phyloP scores from a whole-genome alignment of 2,329 filamentous ascomycete species.

The Claviceps cyperi region DNA sequence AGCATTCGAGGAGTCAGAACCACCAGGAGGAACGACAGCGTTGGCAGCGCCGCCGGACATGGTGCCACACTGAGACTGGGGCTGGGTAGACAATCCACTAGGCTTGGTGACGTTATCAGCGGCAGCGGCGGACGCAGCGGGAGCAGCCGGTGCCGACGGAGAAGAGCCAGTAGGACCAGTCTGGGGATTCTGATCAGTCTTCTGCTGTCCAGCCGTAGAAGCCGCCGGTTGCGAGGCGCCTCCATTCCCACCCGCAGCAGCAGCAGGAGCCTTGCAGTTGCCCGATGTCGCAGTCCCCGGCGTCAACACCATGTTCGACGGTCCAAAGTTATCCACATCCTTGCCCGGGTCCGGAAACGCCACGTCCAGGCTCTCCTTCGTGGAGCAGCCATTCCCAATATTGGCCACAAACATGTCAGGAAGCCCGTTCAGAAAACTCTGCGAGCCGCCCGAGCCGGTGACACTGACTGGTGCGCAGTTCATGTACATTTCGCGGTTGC shows the following conservation, averaged over 20 bases:
- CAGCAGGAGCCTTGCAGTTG: slow-evolving; percentile 10
- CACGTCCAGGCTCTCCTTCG: slow-evolving; percentile 34
- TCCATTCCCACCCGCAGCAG: slow-evolving; percentile 7
- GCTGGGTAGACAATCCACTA: slow-evolving; percentile 23
- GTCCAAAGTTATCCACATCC: slow-evolving; percentile 34
- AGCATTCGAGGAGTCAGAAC: too few relatives aligned
- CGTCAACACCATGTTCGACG: slow-evolving; percentile 17
- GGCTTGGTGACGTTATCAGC: slow-evolving; percentile 6
- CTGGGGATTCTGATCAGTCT: neutral
- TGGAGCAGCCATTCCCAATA: slow-evolving; percentile 39
- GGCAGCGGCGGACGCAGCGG: neutral
- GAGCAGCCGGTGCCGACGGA: too few relatives aligned
- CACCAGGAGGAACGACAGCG: neutral
- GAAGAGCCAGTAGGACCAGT: too few relatives aligned
- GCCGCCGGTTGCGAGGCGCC: neutral
- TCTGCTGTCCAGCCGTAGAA: neutral
- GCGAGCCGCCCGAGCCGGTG: slow-evolving; percentile 32
- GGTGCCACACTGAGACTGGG: neutral
- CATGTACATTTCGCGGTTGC: slow-evolving; percentile 96
- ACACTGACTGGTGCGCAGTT: slow-evolving; percentile 73
- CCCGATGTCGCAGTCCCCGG: neutral
- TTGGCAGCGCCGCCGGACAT: slow-evolving; percentile 5
- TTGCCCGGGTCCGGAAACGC: slow-evolving; percentile 48
- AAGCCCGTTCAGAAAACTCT: slow-evolving; percentile 46
- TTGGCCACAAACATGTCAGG: slow-evolving; percentile 60